Conservation (phyloP, 768 basidiomycete species). For the Tylopilus rubrobrunneus region DNA sequence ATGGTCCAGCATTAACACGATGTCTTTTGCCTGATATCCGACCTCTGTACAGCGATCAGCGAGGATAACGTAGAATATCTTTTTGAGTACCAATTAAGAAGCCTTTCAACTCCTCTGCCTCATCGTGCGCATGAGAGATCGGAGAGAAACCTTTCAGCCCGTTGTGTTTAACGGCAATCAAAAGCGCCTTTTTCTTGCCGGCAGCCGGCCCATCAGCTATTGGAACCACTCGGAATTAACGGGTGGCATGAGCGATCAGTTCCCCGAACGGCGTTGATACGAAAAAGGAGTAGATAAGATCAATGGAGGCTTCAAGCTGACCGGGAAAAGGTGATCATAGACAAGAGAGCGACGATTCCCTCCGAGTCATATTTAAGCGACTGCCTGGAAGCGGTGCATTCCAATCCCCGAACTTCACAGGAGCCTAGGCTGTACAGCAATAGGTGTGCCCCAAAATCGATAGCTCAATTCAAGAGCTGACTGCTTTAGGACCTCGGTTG, state of each 20-base stretch:
- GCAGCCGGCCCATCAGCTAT: neutral
- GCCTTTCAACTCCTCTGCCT: conserved; percentile 11
- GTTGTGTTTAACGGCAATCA: conserved; percentile 20
- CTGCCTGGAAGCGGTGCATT: neutral
- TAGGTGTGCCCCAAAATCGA: too few species aligned
- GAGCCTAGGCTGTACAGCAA: too few species aligned
- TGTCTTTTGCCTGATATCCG: conserved; percentile 35
- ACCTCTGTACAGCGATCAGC: conserved; percentile 22
- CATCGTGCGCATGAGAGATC: conserved; percentile 11
- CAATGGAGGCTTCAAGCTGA: too few species aligned
- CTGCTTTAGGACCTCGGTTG: too few species aligned
- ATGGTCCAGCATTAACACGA: conserved; percentile 43
- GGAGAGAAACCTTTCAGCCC: neutral
- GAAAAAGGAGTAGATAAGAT: conserved; percentile 13
- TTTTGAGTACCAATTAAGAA: conserved; percentile 25
- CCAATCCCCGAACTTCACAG: too few species aligned
- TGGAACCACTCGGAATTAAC: neutral
- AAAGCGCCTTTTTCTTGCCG: conserved; percentile 19
- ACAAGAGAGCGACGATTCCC: neutral
- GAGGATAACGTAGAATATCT: neutral
- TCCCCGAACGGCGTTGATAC: neutral
- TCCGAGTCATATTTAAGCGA: neutral
- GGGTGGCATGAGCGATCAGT: conserved; percentile 5
- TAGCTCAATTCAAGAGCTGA: too few species aligned
- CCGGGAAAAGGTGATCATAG: neutral